Base-by-base conservation (phyloP, 176 grass and related monocot genomes). In the Metroxylon sagu region DNA sequence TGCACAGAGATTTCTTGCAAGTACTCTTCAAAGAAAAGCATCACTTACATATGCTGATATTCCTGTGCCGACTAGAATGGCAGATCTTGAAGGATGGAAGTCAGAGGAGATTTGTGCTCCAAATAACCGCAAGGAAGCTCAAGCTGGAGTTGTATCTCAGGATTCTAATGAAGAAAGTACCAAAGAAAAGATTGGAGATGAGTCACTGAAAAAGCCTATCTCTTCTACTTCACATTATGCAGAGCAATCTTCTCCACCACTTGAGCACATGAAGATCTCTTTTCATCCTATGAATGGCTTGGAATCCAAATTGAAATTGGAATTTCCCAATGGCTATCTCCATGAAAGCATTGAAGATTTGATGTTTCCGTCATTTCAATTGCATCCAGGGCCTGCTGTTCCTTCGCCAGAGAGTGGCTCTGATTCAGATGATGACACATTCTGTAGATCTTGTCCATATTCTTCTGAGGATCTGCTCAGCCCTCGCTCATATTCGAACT, bases 351-450 rank as follows among this genome's bases (percentile, higher is more conserved):
- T 53, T n/a, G 74, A 85, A 65, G 81, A 92, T 70, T 68, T 72
- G 68, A 81, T 81, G 50, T 83, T 98, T 73, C 81, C 94, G 5
- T 75, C 85, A 64, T 85, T 98, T 80, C 79, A 92, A 60, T 85
- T 98, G 56, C 75, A 78, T 70, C 82, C 73, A 52, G 82, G 60
- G 28, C 50, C 67, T 50, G 72, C 71, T 70, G 16, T 74, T 76
- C 79, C 57, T 26, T 76, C 66, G 50, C 66, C 57, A 57, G 77
- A 76, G 52, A 85, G 67, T 76, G 85, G 76, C 57, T 89, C 88
- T 29, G 94, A 98, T 61, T 98, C 88, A 14, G 94, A 98, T 78
- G 94, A 85, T 81, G 94, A 89, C 57, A 98, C 94, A n/a, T 98
- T 98, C 58, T 78, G 94, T 74, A 82, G 76, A 62, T 98, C 94